Evolutionary conservation across 2,329 filamentous ascomycete genomes (phyloP).

Genomic region (Talaromyces sp.): DNA sequence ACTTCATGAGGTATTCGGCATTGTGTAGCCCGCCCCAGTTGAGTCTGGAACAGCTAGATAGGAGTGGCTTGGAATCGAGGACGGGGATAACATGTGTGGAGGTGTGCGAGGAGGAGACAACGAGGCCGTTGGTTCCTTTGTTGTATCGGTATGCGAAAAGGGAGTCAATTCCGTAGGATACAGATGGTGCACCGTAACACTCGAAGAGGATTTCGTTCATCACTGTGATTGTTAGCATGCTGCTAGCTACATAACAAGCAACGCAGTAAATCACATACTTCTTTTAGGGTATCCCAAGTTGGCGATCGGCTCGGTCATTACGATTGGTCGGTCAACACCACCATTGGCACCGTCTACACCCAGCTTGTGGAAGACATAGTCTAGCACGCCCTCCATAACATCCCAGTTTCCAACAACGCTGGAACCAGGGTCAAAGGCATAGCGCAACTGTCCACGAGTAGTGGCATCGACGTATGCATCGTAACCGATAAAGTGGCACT

Average conservation of each 20-base stretch:
- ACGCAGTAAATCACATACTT: conserved; percentile 59
- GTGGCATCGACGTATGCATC: conserved; percentile 96
- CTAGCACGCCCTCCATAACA: conserved; percentile 89
- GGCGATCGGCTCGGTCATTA: conserved; percentile 94
- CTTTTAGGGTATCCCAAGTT: conserved; percentile 87
- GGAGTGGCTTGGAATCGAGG: conserved; percentile 78
- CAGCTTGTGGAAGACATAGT: conserved; percentile 93
- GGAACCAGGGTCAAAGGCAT: conserved; percentile 86
- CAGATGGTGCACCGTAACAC: conserved; percentile 85
- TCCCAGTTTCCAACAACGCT: conserved; percentile 98
- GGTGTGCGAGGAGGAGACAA: conserved; percentile 89
- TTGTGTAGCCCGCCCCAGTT: conserved; percentile 95
- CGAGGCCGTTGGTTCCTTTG: conserved; percentile 79
- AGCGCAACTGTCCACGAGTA: conserved; percentile 84
- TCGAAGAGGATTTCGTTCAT: conserved; percentile 99
- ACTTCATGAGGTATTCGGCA: conserved; percentile 86
- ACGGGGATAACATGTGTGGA: conserved; percentile 96
- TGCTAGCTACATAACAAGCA: conserved; percentile 20
- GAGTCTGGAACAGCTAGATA: conserved; percentile 81
- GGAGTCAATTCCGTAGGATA: conserved; percentile 94
- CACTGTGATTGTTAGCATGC: conserved; percentile 53
- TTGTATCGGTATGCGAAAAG: conserved; percentile 96
- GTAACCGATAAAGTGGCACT: conserved; percentile 86
- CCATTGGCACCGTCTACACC: conserved; percentile 77
- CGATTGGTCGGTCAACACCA: conserved; percentile 78